Base-by-base conservation (phyloP, 2,329 filamentous ascomycete species). In the Phialemonium atrogriseum region DNA sequence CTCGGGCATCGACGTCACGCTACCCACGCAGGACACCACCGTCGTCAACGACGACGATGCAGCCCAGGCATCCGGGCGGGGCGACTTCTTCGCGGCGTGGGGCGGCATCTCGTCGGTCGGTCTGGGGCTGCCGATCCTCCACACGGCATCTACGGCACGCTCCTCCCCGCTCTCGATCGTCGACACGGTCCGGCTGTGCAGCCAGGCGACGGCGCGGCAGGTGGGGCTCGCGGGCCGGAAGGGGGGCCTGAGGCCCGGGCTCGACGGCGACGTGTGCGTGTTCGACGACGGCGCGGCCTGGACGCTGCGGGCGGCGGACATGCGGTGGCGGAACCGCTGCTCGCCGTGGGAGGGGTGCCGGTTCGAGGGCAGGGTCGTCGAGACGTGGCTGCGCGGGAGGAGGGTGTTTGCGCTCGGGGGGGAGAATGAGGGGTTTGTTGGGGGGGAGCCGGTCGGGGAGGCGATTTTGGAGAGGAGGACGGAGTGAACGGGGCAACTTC, bases 31-130 rank as follows among this genome's bases (percentile, higher is more conserved):
- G 9, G 38, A 48, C 7, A 12, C 20, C 18, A 49, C 46, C 5
- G 46, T 52, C 24, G 27, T 54, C 30, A 37, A 51, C 32, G 33
- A 57, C 15, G 45, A 51, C 25, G 56, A 60, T 11, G 46, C 48
- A 6, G 52, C 62, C 12, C 17, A 23, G 30, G 18, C 33, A n/a
- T 11, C 28, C 21, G 33, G 32, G 34, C 16, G 21, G 18, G 91
- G 91, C 22, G 85, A 96, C 60, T 96, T 98, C 69, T 91, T 96
- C 60, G 77, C 82, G 4, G 88, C 88, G 1, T 98, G 91, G 91
- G 91, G 91, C 33, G 91, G 91, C 10, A 94, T 98, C 49, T 89
- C 84, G 4, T 91, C 84, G 5, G 89, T 98, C 12, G 91, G 91
- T 0, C 73, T 98, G 1, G 91, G 91, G 1, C 70, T 98, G 4